phyloP scores from a whole-genome alignment of 129 eudicot species.

The Centella asiatica region DNA sequence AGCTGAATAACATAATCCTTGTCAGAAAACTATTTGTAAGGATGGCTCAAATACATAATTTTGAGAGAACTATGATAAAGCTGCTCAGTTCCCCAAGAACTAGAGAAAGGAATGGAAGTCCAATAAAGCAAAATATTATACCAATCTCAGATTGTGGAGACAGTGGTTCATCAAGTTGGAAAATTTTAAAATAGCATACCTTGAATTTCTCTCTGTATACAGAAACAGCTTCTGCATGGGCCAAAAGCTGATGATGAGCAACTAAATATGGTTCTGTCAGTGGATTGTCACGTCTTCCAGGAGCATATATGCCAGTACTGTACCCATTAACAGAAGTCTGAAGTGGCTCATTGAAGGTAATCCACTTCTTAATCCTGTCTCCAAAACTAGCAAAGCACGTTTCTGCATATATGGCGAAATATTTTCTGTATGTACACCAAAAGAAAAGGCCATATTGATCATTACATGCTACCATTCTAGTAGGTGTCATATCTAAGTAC shows the following conservation, averaged over 20 bases:
- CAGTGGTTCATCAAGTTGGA: not conserved
- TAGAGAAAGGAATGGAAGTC: not conserved
- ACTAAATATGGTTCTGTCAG: conserved; percentile 61
- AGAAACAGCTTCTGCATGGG: conserved; percentile 80
- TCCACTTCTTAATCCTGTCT: conserved; percentile 77
- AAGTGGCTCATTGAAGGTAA: conserved; percentile 78
- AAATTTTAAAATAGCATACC: conserved; percentile 26
- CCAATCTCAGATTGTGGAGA: not conserved
- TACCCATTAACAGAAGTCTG: conserved; percentile 73
- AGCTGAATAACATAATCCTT: too few relatives aligned
- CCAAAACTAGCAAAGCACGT: conserved; percentile 71
- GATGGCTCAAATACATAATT: too few relatives aligned
- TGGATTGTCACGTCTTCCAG: conserved; percentile 51
- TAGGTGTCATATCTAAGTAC: too few relatives aligned
- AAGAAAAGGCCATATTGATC: conserved; percentile 9
- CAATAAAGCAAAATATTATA: not conserved
- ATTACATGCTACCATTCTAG: not conserved
- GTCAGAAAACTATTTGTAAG: too few relatives aligned
- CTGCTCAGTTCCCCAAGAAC: not conserved
- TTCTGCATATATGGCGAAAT: conserved; percentile 71
- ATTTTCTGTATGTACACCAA: conserved; percentile 44
- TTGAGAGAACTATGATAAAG: not conserved
- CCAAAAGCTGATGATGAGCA: conserved; percentile 76
- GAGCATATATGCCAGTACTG: conserved; percentile 57
- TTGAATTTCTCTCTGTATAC: conserved; percentile 50